Conservation (phyloP, 2,329 filamentous ascomycete genomes). For the Phaeosphaeria sp. region DNA sequence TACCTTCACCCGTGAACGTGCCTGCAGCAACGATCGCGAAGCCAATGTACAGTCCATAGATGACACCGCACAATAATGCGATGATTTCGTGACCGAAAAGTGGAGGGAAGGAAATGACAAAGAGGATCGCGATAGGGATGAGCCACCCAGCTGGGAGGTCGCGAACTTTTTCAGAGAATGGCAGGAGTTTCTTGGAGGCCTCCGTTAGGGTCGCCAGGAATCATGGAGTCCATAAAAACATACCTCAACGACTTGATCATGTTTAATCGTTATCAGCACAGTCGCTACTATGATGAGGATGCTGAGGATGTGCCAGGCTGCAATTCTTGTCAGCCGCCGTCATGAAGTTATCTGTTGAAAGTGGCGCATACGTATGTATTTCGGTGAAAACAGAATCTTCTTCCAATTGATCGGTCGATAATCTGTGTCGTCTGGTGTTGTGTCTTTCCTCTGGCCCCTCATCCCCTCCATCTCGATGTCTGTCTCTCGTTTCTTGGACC, state of each 20-base stretch:
- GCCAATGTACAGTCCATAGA: constrained; percentile 44
- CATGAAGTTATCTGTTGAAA: not conserved
- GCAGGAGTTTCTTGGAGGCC: constrained; percentile 34
- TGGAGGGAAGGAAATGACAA: constrained; percentile 45
- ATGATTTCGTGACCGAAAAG: constrained; percentile 45
- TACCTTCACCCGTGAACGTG: constrained; percentile 44
- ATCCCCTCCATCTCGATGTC: constrained; percentile 42
- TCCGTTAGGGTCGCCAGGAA: constrained; percentile 12
- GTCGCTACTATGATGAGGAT: constrained; percentile 36
- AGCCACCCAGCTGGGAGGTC: constrained; percentile 45
- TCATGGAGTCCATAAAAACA: constrained; percentile 2
- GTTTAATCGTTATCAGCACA: constrained; percentile 35
- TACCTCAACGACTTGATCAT: constrained; percentile 42
- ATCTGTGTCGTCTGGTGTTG: constrained; percentile 39
- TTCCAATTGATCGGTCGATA: constrained; percentile 44
- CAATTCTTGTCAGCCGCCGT: constrained; percentile 12
- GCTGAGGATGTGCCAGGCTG: constrained; percentile 43
- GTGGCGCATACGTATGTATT: constrained; percentile 42
- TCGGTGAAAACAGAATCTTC: constrained; percentile 40
- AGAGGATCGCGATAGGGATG: constrained; percentile 42
- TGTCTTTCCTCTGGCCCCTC: constrained; percentile 22
- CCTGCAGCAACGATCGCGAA: constrained; percentile 43
- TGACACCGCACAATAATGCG: constrained; percentile 42
- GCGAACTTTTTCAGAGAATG: constrained; percentile 43
- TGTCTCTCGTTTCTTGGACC: constrained; percentile 28